Base-by-base conservation (phyloP, 2,329 filamentous ascomycete species). In the Teratosphaeria epicoccoides region DNA sequence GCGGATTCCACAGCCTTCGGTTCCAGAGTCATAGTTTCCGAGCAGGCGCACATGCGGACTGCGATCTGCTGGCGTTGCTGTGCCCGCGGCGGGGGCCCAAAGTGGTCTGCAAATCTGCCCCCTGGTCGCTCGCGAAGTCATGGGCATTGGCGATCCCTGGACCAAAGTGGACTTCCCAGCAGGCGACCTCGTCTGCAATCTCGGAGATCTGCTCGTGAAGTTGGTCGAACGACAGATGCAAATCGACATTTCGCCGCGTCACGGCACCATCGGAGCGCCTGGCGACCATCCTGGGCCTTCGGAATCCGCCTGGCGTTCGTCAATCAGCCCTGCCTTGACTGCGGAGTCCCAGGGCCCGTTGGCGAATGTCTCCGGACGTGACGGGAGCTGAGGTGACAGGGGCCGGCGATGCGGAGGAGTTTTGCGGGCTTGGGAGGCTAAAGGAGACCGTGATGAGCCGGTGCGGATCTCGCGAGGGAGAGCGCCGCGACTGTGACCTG, bases 171-270 rank as follows among this genome's bases (percentile, higher is more conserved):
- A 79, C 55, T 77, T 77, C 5, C 67, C 63, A 2, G 69, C 70
- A 0, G 77, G 74, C 0, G 75, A 76, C 54, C 79, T 82, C 51
- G 76, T 85, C 7, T 84, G 81, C 65, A 84, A 83, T 58, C 81
- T 84, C 54, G 82, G 82, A 3, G 81, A 85, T 61, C 68, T 84
- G 50, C 70, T 85, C 14, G 84, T 85, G 82, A 76, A n/a, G 72
- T 43, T 83, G 81, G 80, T 79, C 75, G 24, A 81, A 84, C 61
- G 82, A 84, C 63, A 74, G 80, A 20, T 83, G 84, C 70, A 84
- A 84, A 67, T 80, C 76, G 40, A 83, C 81, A 0, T 80, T 82
- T 49, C 82, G 84, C 65, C 43, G 44, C 12, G 81, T 84, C 52
- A 81, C 80, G 66, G 78, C 80, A 1, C 80, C 80, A 0, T 72